Conservation (phyloP, 1,284 basidiomycete genomes). For the Austropuccinia psidii region DNA sequence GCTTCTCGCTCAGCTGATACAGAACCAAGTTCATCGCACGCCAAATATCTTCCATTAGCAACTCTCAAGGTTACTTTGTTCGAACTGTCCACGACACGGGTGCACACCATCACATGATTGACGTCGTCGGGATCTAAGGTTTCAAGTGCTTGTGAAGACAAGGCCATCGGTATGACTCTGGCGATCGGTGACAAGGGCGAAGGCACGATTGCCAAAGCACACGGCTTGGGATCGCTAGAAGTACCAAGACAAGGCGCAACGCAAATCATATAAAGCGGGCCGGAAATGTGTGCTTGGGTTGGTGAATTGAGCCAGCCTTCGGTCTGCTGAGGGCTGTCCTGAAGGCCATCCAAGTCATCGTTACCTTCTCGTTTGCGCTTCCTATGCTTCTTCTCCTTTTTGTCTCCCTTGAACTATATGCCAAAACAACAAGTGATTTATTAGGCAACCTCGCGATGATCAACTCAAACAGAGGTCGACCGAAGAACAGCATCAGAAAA, state of each 20-base stretch:
- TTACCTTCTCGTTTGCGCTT: slow-evolving; percentile 54
- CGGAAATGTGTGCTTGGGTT: slow-evolving; percentile 63
- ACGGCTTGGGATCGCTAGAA: slow-evolving; percentile 51
- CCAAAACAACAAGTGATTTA: too few relatives aligned
- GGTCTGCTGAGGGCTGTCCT: slow-evolving; percentile 46
- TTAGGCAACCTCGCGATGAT: neutral
- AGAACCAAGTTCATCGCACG: slow-evolving; percentile 70
- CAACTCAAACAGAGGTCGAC: too few relatives aligned
- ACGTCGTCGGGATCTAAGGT: slow-evolving; percentile 63
- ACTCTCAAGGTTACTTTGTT: slow-evolving; percentile 69
- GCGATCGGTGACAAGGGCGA: slow-evolving; percentile 39
- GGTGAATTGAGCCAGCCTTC: slow-evolving; percentile 64
- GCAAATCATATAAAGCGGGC: slow-evolving; percentile 70
- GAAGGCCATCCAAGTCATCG: slow-evolving; percentile 56
- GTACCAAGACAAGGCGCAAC: slow-evolving; percentile 60
- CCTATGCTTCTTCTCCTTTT: slow-evolving; percentile 63
- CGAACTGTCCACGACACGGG: slow-evolving; percentile 66
- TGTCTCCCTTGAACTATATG: slow-evolving; percentile 69
- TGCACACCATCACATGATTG: slow-evolving; percentile 75
- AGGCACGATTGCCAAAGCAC: slow-evolving; percentile 41
- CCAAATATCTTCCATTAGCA: slow-evolving; percentile 75
- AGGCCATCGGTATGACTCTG: slow-evolving; percentile 30
- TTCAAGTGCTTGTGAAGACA: slow-evolving; percentile 51
- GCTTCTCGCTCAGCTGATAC: slow-evolving; percentile 70
- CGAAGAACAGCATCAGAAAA: too few relatives aligned